Conservation (phyloP, 257 asterid species). For the Coffea canephora region DNA sequence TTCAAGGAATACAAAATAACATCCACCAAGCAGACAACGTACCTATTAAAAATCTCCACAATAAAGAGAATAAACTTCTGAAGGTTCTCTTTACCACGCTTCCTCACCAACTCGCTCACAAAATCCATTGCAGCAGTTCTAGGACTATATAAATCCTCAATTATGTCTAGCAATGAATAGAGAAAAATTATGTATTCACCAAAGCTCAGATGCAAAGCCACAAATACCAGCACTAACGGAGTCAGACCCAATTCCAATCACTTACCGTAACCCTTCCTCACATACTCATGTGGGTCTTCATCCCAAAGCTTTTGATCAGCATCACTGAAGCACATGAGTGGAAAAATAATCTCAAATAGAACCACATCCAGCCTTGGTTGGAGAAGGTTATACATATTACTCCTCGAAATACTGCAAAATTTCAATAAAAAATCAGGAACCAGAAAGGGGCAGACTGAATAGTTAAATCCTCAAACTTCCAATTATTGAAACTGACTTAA, state of each 20-base stretch:
- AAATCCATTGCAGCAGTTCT: conserved; percentile 99
- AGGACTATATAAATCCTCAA: conserved; percentile 96
- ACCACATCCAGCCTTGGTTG: conserved; percentile 81
- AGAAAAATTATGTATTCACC: conserved; percentile 11
- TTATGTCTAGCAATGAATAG: conserved; percentile 59
- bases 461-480: neutral
- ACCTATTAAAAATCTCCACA: conserved; percentile 91
- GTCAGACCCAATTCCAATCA: conserved; percentile 13
- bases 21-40: conserved; percentile 2
- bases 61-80: conserved; percentile 81
- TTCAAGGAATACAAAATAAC: neutral
- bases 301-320: conserved; percentile 95
- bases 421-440: neutral
- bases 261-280: conserved; percentile 97
- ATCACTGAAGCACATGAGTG: conserved; percentile 96
- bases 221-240: neutral
- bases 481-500: neutral
- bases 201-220: conserved; percentile 10
- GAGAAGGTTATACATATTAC: conserved; percentile 76
- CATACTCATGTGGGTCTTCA: conserved; percentile 98
- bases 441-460: neutral
- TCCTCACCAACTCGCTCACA: conserved; percentile 94
- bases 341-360: conserved; percentile 90
- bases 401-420: conserved; percentile 84
- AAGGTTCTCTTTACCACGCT: conserved; percentile 95